phyloP scores from a whole-genome alignment of 139 green algal genomes.

The Nannochloris sp. region DNA sequence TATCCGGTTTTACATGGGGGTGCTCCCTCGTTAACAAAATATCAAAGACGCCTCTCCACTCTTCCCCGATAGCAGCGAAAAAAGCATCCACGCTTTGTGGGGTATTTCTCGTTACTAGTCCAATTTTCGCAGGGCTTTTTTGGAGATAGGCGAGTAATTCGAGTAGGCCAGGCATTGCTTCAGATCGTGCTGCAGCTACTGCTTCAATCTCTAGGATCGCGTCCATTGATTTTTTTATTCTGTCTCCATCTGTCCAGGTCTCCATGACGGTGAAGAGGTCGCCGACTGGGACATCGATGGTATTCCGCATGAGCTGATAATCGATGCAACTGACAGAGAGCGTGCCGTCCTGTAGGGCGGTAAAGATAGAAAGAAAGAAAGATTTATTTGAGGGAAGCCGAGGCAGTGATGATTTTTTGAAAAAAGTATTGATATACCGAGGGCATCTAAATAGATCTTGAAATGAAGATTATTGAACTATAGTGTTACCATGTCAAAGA shows the following conservation, averaged over 20 bases:
- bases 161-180: conserved; percentile 37
- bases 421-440: too few species aligned
- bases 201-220: conserved; percentile 68
- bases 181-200: conserved; percentile 25
- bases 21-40: conserved; percentile 58
- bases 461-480: too few species aligned
- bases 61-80: conserved; percentile 48
- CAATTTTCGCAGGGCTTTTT: conserved; percentile 15
- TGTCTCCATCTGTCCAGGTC: conserved; percentile 36
- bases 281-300: conserved; percentile 49
- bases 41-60: conserved; percentile 45
- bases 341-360: conserved; percentile 37
- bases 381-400: background rate
- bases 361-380: background rate
- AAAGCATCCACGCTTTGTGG: conserved; percentile 44
- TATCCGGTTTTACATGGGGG: conserved; percentile 62
- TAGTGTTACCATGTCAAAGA: conserved; percentile 26
- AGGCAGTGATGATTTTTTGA: background rate
- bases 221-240: conserved; percentile 17
- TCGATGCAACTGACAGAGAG: conserved; percentile 56
- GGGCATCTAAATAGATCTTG: background rate
- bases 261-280: conserved; percentile 74
- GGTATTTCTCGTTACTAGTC: conserved; percentile 69
- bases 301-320: conserved; percentile 53
- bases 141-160: conserved; percentile 27